Conservation (phyloP, 176 grass and related monocot genomes). For the Hsuehochloa calcarea region DNA sequence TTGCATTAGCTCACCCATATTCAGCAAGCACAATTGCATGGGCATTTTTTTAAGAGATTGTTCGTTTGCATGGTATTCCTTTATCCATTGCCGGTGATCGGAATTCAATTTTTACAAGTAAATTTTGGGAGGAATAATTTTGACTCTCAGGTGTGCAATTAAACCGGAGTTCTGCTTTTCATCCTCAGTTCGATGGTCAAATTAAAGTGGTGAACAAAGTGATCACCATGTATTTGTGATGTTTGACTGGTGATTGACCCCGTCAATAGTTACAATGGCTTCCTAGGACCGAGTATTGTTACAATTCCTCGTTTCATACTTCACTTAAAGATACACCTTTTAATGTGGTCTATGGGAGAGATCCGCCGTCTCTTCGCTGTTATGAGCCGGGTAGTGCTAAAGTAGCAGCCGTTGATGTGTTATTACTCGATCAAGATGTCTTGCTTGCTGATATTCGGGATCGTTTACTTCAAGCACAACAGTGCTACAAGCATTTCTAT, state of each 20-base stretch:
- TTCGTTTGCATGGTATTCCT: too few species aligned
- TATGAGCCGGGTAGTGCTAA: rapidly evolving
- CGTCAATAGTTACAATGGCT: background rate
- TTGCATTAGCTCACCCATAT: too few species aligned
- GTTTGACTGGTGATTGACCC: rapidly evolving
- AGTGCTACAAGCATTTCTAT: too few species aligned
- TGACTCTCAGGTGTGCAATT: rapidly evolving
- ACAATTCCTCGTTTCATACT: background rate
- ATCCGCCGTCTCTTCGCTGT: rapidly evolving
- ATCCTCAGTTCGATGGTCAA: background rate
- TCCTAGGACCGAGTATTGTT: background rate
- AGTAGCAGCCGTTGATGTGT: rapidly evolving
- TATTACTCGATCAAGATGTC: rapidly evolving
- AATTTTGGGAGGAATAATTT: background rate
- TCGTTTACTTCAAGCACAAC: too few species aligned
- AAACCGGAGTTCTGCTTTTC: rapidly evolving
- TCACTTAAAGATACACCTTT: background rate
- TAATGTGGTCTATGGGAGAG: rapidly evolving
- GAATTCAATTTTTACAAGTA: too few species aligned
- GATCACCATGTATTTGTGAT: background rate
- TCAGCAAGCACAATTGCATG: too few species aligned
- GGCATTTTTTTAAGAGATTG: too few species aligned
- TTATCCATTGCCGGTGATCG: too few species aligned
- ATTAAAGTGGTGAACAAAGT: rapidly evolving
- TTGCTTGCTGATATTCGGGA: rapidly evolving